A percentile compares a stretch with the other conserved stretches of the same genome.
phyloP scores from a whole-genome alignment of 1,139 yeast genomes.

The Scheffersomyces parashehatae region DNA sequence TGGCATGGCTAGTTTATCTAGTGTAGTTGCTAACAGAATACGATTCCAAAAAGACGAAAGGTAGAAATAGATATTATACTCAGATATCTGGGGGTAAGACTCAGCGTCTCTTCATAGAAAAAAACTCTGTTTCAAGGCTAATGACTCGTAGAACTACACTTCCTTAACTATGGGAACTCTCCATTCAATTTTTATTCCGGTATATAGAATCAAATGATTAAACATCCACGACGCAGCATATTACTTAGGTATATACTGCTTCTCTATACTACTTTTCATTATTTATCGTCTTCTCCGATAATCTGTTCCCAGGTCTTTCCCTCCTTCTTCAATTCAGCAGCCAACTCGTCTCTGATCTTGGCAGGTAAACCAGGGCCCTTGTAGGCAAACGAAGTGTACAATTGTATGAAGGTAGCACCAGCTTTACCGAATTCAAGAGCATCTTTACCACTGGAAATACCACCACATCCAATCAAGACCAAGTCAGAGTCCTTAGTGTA shows the following conservation, averaged over 20 bases:
- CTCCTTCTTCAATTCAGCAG: conserved; percentile 62
- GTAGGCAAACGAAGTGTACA: conserved; percentile 90
- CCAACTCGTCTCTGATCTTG: conserved; percentile 74
- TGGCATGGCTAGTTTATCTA: no score
- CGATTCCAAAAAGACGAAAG: no score
- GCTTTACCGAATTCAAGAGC: conserved; percentile 91
- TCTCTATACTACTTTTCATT: background rate
- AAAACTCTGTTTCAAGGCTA: no score
- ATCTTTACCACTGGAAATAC: conserved; percentile 80
- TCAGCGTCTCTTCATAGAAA: no score
- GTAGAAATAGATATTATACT: no score
- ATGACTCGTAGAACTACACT: no score
- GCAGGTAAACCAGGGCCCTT: conserved; percentile 89
- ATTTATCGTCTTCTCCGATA: conserved; percentile 55
- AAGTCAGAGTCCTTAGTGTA: conserved; percentile 71
- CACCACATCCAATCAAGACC: conserved; percentile 92
- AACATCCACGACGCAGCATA: no score
- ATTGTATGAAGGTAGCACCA: conserved; percentile 85
- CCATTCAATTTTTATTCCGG: no score
- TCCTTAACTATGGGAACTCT: no score
- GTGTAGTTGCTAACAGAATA: no score
- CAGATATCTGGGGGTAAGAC: no score
- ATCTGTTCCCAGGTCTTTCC: conserved; percentile 85
- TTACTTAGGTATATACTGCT: background rate
- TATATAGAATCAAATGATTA: no score